Percentiles rank a stretch among this genome's conserved stretches.
These are phyloP conservation scores for Tremella yokohamensis DNA, from an alignment of 768 basidiomycete genomes.

Conservation along the genomic window DNA sequence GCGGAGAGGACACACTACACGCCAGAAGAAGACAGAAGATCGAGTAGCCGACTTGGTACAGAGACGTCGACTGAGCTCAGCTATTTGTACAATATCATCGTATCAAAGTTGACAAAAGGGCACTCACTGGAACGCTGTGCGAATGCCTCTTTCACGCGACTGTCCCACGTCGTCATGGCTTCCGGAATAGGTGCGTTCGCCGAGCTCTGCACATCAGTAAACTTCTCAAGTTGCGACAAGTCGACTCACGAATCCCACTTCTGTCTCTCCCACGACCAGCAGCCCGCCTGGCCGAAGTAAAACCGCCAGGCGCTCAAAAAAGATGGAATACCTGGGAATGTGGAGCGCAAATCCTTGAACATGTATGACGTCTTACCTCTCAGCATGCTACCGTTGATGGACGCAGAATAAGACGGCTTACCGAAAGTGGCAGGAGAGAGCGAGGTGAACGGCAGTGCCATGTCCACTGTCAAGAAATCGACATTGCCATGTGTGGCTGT, in stretches of 20 bases:
- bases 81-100: not conserved
- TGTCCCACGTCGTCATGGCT: constrained; percentile 26
- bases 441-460: not conserved
- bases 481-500: constrained; percentile 34
- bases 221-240: no score
- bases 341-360: constrained; percentile 32
- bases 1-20: constrained; percentile 24
- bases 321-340: constrained; percentile 27
- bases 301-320: constrained; percentile 42
- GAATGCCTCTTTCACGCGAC: constrained; percentile 27
- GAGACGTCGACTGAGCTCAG: constrained; percentile 17
- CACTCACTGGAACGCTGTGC: constrained; percentile 21
- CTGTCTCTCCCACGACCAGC: constrained; percentile 42
- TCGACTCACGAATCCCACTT: constrained; percentile 35
- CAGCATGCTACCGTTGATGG: not conserved
- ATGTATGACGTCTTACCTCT: constrained; percentile 44
- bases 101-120: not conserved
- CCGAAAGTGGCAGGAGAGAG: not conserved
- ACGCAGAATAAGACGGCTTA: not conserved
- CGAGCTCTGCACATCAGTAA: constrained; percentile 10
- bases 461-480: constrained; percentile 28
- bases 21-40: constrained; percentile 10
- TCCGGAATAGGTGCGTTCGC: not conserved
- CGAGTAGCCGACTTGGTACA: constrained; percentile 10
- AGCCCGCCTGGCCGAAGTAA: constrained; percentile 40